Evolutionary conservation across 257 asterid species (phyloP), one percentile per base, ranked within the genome.

Genomic region (Przewalskia tangutica): DNA sequence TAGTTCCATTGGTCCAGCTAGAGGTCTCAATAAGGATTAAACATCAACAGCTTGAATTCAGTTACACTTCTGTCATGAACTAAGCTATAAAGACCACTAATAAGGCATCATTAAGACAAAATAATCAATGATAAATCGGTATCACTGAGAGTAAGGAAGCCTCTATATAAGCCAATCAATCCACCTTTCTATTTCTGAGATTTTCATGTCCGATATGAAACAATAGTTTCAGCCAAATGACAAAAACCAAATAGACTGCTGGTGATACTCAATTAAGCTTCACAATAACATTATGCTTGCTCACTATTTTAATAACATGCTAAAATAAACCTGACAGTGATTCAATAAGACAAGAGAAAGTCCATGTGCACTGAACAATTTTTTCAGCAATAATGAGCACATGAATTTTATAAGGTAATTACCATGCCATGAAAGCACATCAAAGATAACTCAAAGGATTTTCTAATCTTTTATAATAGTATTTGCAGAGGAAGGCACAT

Each of bases 401-500:
- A 67, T 8, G 20, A 17, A 40, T 38, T 2, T 38, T 8, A 38
- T 0, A 67, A 67, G 0, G 54, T 17, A n/a, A 68, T 32, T 17
- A 40, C 55, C 16, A 42, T 0, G 48, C 54, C 14, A 5, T 38
- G 2, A 38, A 38, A 38, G 4, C 42, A 3, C 42, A 38, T 3
- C 42, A 38, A 38, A 38, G 42, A 38, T 0, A 23, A 23, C 27
- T 23, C 27, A 23, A 23, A 23, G 27, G 27, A 23, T 23, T 23
- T 23, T 23, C 27, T 23, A 23, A 23, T 23, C 54, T 51, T 12
- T 10, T 51, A 9, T 51, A 10, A 14, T 51, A 10, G 56, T 51
- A 51, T 51, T 51, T 51, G 54, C 4, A 9, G 4, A 51, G 56
- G 56, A 51, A 51, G 13, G 55, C 65, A 89, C 89, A 88, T 79